Conservation (phyloP, 495 filamentous ascomycete species). For the Parathielavia hyrcaniae region DNA sequence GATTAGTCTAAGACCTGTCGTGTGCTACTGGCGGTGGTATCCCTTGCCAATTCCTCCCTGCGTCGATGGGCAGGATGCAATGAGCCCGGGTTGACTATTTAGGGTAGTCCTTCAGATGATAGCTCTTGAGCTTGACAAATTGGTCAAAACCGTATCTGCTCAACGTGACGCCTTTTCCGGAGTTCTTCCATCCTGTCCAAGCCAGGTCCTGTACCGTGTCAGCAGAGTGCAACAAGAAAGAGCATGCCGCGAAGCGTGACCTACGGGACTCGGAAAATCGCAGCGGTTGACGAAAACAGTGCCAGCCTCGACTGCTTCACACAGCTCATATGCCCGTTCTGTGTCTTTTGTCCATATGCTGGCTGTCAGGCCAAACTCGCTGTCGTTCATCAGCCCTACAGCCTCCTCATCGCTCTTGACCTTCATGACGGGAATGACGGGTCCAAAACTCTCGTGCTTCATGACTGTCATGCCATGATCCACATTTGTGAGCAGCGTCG, state of each 20-base stretch:
- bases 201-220: slow-evolving; percentile 67
- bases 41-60: slow-evolving; percentile 26
- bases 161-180: slow-evolving; percentile 81
- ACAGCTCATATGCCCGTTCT: slow-evolving; percentile 64
- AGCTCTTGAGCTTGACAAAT: slow-evolving; percentile 93
- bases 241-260: slow-evolving; percentile 28
- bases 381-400: slow-evolving; percentile 85
- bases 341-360: slow-evolving; percentile 97
- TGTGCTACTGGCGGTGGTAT: slow-evolving; percentile 8
- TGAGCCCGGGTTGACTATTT: slow-evolving; percentile 42
- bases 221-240: background rate
- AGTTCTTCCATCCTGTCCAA: slow-evolving; percentile 98
- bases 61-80: slow-evolving; percentile 9
- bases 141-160: slow-evolving; percentile 89
- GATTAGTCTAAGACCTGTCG: slow-evolving; percentile 7
- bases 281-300: slow-evolving; percentile 95
- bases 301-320: slow-evolving; percentile 80
- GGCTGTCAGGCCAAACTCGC: slow-evolving; percentile 89
- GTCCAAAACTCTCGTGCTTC: slow-evolving; percentile 95
- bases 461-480: slow-evolving; percentile 84
- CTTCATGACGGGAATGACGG: slow-evolving; percentile 89
- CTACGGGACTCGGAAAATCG: slow-evolving; percentile 87
- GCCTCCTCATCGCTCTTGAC: slow-evolving; percentile 80
- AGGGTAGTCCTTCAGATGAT: slow-evolving; percentile 85
- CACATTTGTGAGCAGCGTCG: slow-evolving; percentile 74